Evolutionary conservation across 176 grass and related monocot genomes (phyloP), one percentile per base, ranked within the genome.

Genomic region (Oryza meyeriana): DNA sequence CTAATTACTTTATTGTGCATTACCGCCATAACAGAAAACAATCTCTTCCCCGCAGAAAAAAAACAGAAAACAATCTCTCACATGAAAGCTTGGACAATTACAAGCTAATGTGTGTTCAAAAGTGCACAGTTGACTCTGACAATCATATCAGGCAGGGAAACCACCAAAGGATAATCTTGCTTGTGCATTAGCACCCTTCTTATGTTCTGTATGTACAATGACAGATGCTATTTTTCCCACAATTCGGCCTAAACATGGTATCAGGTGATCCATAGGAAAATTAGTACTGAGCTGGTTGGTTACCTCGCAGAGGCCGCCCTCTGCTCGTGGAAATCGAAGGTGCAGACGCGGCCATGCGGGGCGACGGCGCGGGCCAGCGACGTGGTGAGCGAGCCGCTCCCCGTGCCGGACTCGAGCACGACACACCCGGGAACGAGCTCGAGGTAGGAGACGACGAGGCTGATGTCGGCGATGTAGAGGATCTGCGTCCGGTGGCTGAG

Each of bases 251-350:
- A 73, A 82, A 34, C 8, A 4, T 47, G 45, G 10, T 8, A 27
- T 33, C 69, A 52, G 26, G 29, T 12, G 11, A 70, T 2, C 18
- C 31, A 80, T 22, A 81, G 12, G 66, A 1, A 12, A 58, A 47
- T 17, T 47, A 47, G 14, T 47, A 47, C 44, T 17, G 26, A 62
- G 52, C 7, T 64, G 45, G 0, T 28, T 30, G 3, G n/a, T 77
- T 85, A 98, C 95, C 92, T 95, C 10, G 88, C 95, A 0, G 91
- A 95, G 44, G 79, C 55, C 2, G 95, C 92, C 47, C 95, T 88
- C 78, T 98, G 95, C 39, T 91, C 92, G 44, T 98, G 95, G 79
- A 98, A 98, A 74, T 98, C 90, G n/a, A 95, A 98, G 17, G 95
- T 93, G 73, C 78, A 89, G 8, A 98, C 84, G 3, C 83, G 92